Percentiles rank a stretch among this genome's conserved stretches.
These are phyloP conservation scores for Trichosanthes truncata DNA, from an alignment of 306 rosid genomes.

Conservation along the genomic window DNA sequence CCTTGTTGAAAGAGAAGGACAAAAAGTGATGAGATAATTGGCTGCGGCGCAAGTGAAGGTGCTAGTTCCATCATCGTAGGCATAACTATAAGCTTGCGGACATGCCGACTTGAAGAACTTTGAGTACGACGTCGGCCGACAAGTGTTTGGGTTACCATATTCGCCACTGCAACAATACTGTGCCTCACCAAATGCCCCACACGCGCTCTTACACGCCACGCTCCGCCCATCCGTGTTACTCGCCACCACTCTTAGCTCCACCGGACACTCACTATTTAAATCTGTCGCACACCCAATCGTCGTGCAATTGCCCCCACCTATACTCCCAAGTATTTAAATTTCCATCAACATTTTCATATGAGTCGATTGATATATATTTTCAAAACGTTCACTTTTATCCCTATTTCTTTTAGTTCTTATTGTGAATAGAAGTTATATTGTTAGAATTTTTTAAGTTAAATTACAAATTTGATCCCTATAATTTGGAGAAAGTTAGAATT, in stretches of 20 bases:
- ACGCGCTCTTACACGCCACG: slow-evolving; percentile 89
- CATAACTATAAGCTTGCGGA: slow-evolving; percentile 81
- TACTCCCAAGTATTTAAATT: no score
- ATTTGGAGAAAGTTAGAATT: no score
- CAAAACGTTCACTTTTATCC: no score
- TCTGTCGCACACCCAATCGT: slow-evolving; percentile 58
- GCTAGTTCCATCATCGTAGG: slow-evolving; percentile 79
- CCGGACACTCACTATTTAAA: slow-evolving; percentile 51
- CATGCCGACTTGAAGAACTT: slow-evolving; percentile 59
- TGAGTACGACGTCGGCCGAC: slow-evolving; percentile 68
- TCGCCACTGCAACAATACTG: slow-evolving; percentile 79
- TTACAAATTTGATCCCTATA: no score
- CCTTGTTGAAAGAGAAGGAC: slow-evolving; percentile 46
- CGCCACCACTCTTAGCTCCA: slow-evolving; percentile 32
- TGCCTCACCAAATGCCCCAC: slow-evolving; percentile 76
- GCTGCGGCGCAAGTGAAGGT: slow-evolving; percentile 58
- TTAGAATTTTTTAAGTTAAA: no score
- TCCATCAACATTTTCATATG: no score
- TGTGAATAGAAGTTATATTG: no score
- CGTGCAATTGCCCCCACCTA: slow-evolving; percentile 45
- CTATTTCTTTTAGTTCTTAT: no score
- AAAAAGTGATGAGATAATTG: slow-evolving; percentile 58
- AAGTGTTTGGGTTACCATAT: slow-evolving; percentile 47
- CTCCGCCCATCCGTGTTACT: slow-evolving; percentile 20
- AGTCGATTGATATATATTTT: no score